Evolutionary conservation across 768 basidiomycete species (phyloP), one percentile per base, ranked within the genome.

Genomic region (Chalciporus pseudorubinellus): DNA sequence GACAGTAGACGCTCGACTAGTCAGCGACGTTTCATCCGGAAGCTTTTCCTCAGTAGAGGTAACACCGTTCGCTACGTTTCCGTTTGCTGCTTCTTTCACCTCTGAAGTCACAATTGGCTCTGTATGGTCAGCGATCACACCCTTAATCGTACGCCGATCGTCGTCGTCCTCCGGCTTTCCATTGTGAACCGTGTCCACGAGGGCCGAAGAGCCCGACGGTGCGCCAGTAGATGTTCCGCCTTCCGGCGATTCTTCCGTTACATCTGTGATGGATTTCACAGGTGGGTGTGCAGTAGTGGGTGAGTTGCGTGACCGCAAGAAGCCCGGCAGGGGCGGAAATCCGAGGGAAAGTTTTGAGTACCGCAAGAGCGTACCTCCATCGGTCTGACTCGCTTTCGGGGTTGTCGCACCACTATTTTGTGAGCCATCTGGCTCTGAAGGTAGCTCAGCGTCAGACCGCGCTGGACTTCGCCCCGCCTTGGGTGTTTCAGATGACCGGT

Each of bases 241-340:
- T 34, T 64, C 69, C 19, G 52, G 59, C 10, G 29, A 29, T 40
- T 55, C 60, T 44, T 56, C 66, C 13, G 50, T 55, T 26, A 50
- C 28, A 18, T 67, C 65, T 48, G 56, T 58, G 22, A 44, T 46
- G 28, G 31, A 33, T 57, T 61, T 69, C 33, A 53, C 56, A 34
- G 63, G 59, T 24, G 63, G 46, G 19, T 57, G 64, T 19, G 63
- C 62, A 46, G 58, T 50, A 44, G 63, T 73, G 18, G 83, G 79
- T 26, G 83, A 77, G 63, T 86, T 78, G 44, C 85, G 80, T 19
- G 77, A 72, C 33, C 85, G 80, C 48, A 84, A 72, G 64, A 87
- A 81, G 24, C 79, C 83, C 40, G 85, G 74, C 34, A 88, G 76
- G 6, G 85, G 81, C 43, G 80, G 77, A 56, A 87, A 77, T 56